phyloP scores from a whole-genome alignment of 106 monocot genomes.

The Phalaenopsis aphrodite region DNA sequence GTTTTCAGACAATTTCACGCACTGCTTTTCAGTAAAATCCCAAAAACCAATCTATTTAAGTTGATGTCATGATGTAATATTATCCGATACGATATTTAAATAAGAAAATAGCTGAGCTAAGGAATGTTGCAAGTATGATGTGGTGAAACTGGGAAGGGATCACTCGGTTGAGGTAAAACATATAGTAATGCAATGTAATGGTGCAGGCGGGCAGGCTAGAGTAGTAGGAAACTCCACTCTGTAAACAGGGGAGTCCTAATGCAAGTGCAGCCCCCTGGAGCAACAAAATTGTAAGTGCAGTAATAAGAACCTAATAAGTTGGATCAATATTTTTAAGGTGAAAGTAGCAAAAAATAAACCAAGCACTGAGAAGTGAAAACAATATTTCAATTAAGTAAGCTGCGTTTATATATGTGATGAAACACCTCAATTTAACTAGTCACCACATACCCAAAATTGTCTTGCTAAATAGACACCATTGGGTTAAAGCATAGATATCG shows the following conservation, averaged over 20 bases:
- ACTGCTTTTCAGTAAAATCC: background rate
- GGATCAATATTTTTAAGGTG: background rate
- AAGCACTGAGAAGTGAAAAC: background rate
- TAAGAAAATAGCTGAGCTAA: too few relatives aligned
- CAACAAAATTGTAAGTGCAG: background rate
- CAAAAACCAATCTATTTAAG: background rate
- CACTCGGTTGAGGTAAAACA: background rate
- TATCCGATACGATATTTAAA: too few relatives aligned
- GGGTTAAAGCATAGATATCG: too few relatives aligned
- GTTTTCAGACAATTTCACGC: background rate
- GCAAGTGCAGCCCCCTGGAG: background rate
- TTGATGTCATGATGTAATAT: too few relatives aligned
- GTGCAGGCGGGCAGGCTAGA: background rate
- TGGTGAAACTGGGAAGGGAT: background rate
- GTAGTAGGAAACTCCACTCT: background rate
- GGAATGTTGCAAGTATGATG: too few relatives aligned
- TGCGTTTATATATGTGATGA: background rate
- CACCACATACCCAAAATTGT: too few relatives aligned
- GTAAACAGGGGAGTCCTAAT: background rate
- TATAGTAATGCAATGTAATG: background rate
- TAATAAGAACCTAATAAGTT: background rate
- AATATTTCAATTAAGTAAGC: background rate
- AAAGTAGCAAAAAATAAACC: background rate
- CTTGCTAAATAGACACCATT: too few relatives aligned
- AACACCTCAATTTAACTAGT: too few relatives aligned